Conservation (phyloP, 2,329 filamentous ascomycete species). For the Aspergillus jensenii region DNA sequence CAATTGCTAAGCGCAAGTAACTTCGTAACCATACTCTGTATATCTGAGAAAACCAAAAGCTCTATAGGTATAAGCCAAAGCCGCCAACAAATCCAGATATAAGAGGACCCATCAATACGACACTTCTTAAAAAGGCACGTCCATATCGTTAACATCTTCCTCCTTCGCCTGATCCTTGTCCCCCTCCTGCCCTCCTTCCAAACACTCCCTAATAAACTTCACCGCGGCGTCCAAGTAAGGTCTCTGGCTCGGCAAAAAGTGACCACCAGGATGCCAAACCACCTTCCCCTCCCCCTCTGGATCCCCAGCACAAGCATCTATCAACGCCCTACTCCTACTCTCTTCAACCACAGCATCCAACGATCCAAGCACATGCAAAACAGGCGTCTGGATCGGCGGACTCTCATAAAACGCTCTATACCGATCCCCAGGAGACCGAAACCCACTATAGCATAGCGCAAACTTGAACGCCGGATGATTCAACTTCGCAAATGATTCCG, state of each 20-base stretch:
- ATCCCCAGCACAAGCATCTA: slow-evolving; percentile 62
- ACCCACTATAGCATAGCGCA: slow-evolving; percentile 74
- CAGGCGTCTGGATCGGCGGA: slow-evolving; percentile 72
- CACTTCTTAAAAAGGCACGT: slow-evolving; percentile 57
- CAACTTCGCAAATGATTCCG: slow-evolving; percentile 46
- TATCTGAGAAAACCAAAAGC: not conserved
- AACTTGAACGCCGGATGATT: slow-evolving; percentile 65
- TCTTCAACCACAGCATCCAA: slow-evolving; percentile 89
- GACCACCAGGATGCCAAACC: slow-evolving; percentile 80
- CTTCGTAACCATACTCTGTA: slow-evolving; percentile 5
- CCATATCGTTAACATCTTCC: slow-evolving; percentile 66
- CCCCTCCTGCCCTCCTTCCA: slow-evolving; percentile 38
- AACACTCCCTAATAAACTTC: slow-evolving; percentile 63
- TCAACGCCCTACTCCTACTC: slow-evolving; percentile 63
- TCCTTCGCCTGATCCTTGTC: slow-evolving; percentile 43
- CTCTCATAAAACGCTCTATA: slow-evolving; percentile 69
- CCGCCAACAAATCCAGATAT: slow-evolving; percentile 2
- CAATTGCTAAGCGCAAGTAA: not conserved
- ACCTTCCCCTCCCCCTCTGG: slow-evolving; percentile 53
- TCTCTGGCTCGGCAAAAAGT: slow-evolving; percentile 82
- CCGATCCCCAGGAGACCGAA: slow-evolving; percentile 61
- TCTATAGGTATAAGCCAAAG: slow-evolving; percentile 4
- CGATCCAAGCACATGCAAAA: slow-evolving; percentile 78
- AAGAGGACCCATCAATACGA: not conserved
- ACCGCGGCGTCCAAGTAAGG: slow-evolving; percentile 76